Base-by-base conservation (phyloP, 1,284 basidiomycete genomes). In the Melampsora larici-populina region DNA sequence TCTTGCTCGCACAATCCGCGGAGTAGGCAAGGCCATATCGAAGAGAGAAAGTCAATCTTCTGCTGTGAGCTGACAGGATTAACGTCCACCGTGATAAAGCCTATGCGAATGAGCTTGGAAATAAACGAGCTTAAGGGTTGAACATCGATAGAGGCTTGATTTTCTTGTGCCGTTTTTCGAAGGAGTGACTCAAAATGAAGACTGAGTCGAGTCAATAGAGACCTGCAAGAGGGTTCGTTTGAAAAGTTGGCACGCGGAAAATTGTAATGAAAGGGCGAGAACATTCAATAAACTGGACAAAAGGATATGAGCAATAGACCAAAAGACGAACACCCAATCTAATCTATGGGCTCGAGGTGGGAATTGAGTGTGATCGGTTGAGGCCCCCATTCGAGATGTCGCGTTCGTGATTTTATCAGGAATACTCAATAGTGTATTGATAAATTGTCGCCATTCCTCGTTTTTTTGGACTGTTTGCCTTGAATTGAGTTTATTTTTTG, bases 71-170 rank as follows among this genome's bases (percentile, higher is more conserved):
- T 11, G 49, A n/a, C 21, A 24, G 63, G 31, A 33, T 51, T 63
- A 40, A 67, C 33, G 51, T 75, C 17, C 5, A 46, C 48, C 8
- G 43, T 51, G 48, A 75, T 29, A 49, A 75, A 75, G n/a, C 73
- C 64, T 17, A 68, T 36, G 33, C 65, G 48, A 64, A 75, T 68
- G n/a, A 75, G 36, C 55, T 75, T 75, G 11, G 17, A 55, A 24
- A 75, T 49, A 17, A 75, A 15, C 8, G 24, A 31, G 13, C 24
- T 24, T 7, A 46, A 24, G n/a, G 64, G 0, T 7, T 67, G 24
- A 33, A 68, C 55, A 26, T 48, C 29, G 8, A 65, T 65, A 17
- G 11, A 46, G 0, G 36, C 18, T 65, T 65, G 18, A 67, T 75
- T 29, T 21, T 3, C 15, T 36, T 29, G 18, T 31, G 15, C 8